These are phyloP conservation scores for Chrysoporthe cubensis DNA, from an alignment of 2,329 filamentous ascomycete genomes.

Conservation along the genomic window DNA sequence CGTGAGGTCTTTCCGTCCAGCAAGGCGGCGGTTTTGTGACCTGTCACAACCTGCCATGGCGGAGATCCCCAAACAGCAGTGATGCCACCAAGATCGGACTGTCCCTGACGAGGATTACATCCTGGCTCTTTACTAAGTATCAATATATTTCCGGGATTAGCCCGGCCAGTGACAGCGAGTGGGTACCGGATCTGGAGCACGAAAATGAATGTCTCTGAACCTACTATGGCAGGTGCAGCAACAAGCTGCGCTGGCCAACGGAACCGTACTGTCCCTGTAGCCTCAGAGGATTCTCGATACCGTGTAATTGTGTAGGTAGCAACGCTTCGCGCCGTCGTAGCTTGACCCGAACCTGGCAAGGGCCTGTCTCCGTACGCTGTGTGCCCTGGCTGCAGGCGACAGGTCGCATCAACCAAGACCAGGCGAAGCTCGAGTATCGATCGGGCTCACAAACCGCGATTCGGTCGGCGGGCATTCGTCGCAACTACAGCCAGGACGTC, in stretches of 20 bases:
- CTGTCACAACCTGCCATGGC: neutral
- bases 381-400: neutral
- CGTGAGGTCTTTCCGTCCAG: neutral
- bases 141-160: neutral
- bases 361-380: neutral
- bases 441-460: neutral
- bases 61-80: neutral
- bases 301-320: neutral
- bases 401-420: neutral
- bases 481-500: neutral
- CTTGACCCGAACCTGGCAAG: neutral
- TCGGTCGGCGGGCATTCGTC: neutral
- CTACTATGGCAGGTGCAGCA: neutral
- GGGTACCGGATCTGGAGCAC: neutral
- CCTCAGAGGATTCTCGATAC: neutral
- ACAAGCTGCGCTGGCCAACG: neutral
- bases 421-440: neutral
- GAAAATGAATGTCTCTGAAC: neutral
- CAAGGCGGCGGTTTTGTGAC: neutral
- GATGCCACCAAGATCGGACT: neutral
- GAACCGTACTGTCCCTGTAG: neutral
- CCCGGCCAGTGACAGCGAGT: neutral
- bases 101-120: neutral
- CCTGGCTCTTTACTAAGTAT: neutral
- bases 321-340: neutral